Evolutionary conservation across 768 basidiomycete genomes (phyloP).

Genomic region (Kwoniella bestiolae): DNA sequence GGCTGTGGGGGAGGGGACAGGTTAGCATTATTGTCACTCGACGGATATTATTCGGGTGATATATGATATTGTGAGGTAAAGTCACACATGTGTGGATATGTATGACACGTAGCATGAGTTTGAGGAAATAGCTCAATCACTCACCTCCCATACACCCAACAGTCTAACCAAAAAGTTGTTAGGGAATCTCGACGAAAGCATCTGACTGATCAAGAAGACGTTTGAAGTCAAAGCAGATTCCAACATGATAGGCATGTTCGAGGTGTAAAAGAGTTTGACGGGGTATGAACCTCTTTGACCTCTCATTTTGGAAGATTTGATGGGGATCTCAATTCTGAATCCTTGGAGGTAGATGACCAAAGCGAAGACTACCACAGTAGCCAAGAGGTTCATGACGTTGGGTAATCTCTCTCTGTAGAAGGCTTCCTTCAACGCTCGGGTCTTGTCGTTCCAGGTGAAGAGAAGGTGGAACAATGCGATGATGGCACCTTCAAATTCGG

Average conservation of each 20-base stretch:
- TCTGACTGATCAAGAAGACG: conserved; percentile 94
- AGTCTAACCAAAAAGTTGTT: conserved; percentile 84
- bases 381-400: conserved; percentile 96
- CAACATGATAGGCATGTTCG: conserved; percentile 99
- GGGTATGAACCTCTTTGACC: conserved; percentile 97
- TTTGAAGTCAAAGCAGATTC: conserved; percentile 90
- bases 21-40: background rate
- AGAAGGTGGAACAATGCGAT: conserved; percentile 95
- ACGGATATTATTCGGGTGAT: background rate
- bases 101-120: too few relatives aligned
- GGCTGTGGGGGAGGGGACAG: conserved; percentile 63
- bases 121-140: conserved; percentile 38
- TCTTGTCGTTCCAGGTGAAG: conserved; percentile 98
- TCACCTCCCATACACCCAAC: conserved; percentile 97
- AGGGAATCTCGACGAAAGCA: conserved; percentile 91
- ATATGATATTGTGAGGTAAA: too few relatives aligned
- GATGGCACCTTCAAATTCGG: conserved; percentile 96
- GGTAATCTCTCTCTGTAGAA: conserved; percentile 97
- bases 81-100: too few relatives aligned
- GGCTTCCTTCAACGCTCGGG: conserved; percentile 92
- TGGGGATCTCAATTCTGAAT: conserved; percentile 97
- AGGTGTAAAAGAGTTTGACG: conserved; percentile 97
- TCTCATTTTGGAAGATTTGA: conserved; percentile 93
- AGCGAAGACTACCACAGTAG: conserved; percentile 88
- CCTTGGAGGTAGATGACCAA: conserved; percentile 98